These are phyloP conservation scores for Aspergillus nidulans DNA, from an alignment of 495 filamentous ascomycete species.

Conservation along the genomic window DNA sequence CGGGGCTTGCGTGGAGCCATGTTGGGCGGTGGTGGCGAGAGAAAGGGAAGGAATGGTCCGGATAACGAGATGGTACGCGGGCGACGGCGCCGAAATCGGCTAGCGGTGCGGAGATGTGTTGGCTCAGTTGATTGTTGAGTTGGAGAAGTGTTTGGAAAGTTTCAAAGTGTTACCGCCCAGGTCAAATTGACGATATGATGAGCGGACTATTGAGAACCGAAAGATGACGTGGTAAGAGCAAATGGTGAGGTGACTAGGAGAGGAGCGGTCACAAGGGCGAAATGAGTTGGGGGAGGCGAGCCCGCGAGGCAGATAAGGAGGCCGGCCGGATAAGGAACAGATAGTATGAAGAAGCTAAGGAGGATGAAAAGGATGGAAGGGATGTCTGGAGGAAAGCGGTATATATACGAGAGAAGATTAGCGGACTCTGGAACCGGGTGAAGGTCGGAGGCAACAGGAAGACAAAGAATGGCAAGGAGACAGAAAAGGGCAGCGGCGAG, in stretches of 20 bases:
- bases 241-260: conserved; percentile 31
- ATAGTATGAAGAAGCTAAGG: neutral
- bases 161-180: neutral
- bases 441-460: conserved; percentile 19
- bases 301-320: conserved; percentile 4
- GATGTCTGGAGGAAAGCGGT: conserved; percentile 9
- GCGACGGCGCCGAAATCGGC: conserved; percentile 10
- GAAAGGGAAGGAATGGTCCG: conserved; percentile 9
- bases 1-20: conserved; percentile 74
- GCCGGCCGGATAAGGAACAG: conserved; percentile 16
- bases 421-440: conserved; percentile 14
- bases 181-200: neutral
- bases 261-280: conserved; percentile 4
- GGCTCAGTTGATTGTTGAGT: neutral
- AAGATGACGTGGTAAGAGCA: conserved; percentile 23
- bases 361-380: too few relatives aligned
- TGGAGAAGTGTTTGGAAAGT: neutral
- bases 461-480: conserved; percentile 17
- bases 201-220: neutral
- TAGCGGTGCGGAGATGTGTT: neutral
- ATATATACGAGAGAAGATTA: conserved; percentile 17
- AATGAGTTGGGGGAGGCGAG: neutral
- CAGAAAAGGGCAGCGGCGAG: conserved; percentile 17
- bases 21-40: conserved; percentile 17
- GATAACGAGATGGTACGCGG: conserved; percentile 35